Base-by-base conservation (phyloP, 441 rosid genomes). In the Gossypium gossypioides region DNA sequence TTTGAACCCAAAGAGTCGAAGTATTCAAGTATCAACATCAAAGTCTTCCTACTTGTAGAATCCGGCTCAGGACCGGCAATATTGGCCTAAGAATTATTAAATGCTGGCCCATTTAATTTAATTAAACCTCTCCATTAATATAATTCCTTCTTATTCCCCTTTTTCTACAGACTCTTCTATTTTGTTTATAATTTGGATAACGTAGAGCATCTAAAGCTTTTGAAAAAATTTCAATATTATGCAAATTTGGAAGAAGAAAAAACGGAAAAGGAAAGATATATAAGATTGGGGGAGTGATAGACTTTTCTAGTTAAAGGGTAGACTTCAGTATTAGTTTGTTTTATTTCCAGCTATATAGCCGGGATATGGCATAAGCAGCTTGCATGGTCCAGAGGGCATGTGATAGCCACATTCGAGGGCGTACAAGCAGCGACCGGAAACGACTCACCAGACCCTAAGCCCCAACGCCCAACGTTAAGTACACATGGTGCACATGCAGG, bases 351-450 rank as follows among this genome's bases (percentile, higher is more conserved):
- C 67, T 62, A 16, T 24, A 6, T 3, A 59, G 15, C 19, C 42
- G 68, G 40, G 52, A 44, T 52, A 44, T 63, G 27, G 70, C 32
- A 22, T 52, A 52, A 24, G 42, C 40, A 13, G 70, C 57, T 15
- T 50, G 70, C 64, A 72, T 78, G 86, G 84, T 79, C 86, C 86
- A 75, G 72, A 46, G 68, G 7, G 73, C 79, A 77, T 72, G 77
- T 79, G 84, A 78, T 16, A 44, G 25, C 77, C 77, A 54, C 12
- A 7, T 54, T 69, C 42, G 68, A 61, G 62, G 70, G 58, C 58
- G 62, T 29, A 44, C 66, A 15, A 62, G 56, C 34, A 21, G 8
- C 50, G 34, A 34, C 0, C 15, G 34, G 58, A 29, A 16, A 69
- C 77, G 56, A 70, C 73, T 68, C 64, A 64, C 65, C 21, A 25